These are phyloP conservation scores for Meredithiella fracta DNA, from an alignment of 2,329 filamentous ascomycete genomes.

Conservation along the genomic window DNA sequence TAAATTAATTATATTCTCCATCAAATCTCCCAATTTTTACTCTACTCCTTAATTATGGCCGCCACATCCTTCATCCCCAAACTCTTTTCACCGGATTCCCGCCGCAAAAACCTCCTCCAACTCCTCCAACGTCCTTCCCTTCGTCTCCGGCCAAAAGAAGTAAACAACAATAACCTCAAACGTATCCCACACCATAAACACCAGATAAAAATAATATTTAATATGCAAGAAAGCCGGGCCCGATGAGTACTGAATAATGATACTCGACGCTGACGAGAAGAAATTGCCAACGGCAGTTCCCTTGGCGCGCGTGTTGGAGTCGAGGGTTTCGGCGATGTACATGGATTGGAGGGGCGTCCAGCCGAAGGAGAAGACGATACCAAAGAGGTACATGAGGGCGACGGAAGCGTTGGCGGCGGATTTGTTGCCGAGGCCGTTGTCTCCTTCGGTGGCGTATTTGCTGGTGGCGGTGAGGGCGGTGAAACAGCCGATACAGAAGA, in stretches of 20 bases:
- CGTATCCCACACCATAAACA: constrained; percentile 30
- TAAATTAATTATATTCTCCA: too few species aligned
- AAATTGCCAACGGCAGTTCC: constrained; percentile 29
- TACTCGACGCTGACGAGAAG: constrained; percentile 23
- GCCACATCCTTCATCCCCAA: constrained; percentile 25
- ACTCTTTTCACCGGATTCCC: constrained; percentile 29
- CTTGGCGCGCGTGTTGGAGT: constrained; percentile 22
- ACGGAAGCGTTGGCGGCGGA: constrained; percentile 28
- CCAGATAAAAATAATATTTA: constrained; percentile 28
- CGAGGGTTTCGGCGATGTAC: constrained; percentile 22
- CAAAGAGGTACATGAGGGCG: constrained; percentile 37
- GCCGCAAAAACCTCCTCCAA: constrained; percentile 35
- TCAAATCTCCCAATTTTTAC: too few species aligned
- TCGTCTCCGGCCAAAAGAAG: constrained; percentile 34
- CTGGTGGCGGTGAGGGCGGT: constrained; percentile 32
- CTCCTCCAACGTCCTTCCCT: constrained; percentile 36
- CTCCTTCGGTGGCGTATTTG: constrained; percentile 20
- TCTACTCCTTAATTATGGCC: constrained; percentile 12
- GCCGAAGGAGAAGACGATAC: constrained; percentile 33
- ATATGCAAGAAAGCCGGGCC: constrained; percentile 28
- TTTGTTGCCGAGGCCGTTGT: constrained; percentile 19
- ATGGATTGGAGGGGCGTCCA: constrained; percentile 31
- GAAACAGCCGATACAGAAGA: constrained; percentile 31
- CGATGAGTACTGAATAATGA: constrained; percentile 28
- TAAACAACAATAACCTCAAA: constrained; percentile 29